phyloP scores from a whole-genome alignment of 192 early-diverging fungal species.

The Dissophora ornata region DNA sequence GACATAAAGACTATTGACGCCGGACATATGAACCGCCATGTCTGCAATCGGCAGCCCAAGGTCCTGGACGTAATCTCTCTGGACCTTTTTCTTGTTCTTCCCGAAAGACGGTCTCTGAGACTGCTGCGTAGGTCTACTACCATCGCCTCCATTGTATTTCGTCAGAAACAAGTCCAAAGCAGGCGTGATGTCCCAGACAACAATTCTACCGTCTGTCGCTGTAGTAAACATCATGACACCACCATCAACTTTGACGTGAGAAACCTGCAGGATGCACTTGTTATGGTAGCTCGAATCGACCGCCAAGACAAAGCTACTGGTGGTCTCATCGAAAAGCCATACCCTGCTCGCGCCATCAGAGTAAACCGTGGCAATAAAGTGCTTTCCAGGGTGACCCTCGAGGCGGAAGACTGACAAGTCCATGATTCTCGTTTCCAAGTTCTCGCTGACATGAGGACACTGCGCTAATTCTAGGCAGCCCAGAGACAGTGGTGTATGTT shows the following conservation, averaged over 20 bases:
- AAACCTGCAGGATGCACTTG: constrained; percentile 75
- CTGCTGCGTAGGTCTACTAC: constrained; percentile 6
- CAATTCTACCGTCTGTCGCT: constrained; percentile 67
- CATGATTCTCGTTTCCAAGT: constrained; percentile 81
- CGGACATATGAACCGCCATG: constrained; percentile 70
- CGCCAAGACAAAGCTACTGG: constrained; percentile 60
- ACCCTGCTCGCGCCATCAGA: constrained; percentile 74
- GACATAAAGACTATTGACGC: constrained; percentile 77
- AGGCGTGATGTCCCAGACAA: constrained; percentile 61
- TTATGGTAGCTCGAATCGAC: constrained; percentile 63
- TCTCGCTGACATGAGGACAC: constrained; percentile 58
- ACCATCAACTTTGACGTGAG: constrained; percentile 37
- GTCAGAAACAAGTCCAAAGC: constrained; percentile 27
- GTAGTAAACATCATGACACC: constrained; percentile 64
- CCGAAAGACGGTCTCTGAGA: constrained; percentile 13
- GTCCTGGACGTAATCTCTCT: constrained; percentile 19
- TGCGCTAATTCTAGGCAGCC: constrained; percentile 44
- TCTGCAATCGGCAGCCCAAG: constrained; percentile 10
- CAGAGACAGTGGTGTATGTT: constrained; percentile 42
- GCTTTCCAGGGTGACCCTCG: constrained; percentile 12
- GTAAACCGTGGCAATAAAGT: constrained; percentile 75
- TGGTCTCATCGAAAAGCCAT: constrained; percentile 70
- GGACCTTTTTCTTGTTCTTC: constrained; percentile 17
- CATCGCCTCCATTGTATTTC: constrained; percentile 3
- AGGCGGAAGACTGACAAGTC: constrained; percentile 64